phyloP scores from a whole-genome alignment of 345 rosid genomes.

The Rhizophora mangle region DNA sequence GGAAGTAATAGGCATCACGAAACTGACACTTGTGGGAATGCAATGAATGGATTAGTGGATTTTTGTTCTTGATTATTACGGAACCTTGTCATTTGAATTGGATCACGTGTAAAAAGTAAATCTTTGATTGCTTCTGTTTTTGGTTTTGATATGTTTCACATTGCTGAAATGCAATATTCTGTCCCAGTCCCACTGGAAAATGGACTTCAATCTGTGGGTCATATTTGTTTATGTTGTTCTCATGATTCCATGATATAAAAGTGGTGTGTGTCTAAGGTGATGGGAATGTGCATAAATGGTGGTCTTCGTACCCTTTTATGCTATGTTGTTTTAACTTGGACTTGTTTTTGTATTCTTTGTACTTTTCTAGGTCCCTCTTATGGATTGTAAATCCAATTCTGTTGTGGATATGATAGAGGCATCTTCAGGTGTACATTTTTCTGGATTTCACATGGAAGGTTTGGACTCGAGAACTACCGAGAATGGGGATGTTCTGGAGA shows the following conservation, averaged over 20 bases:
- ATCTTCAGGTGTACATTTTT: conserved; percentile 78
- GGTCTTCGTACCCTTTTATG: neutral
- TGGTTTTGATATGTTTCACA: neutral
- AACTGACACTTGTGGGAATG: neutral
- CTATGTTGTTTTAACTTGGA: neutral
- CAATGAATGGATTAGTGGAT: neutral
- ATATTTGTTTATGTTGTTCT: too few relatives aligned
- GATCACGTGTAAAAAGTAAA: neutral
- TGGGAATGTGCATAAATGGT: too few relatives aligned
- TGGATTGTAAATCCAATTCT: conserved; percentile 60
- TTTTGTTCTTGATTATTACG: neutral
- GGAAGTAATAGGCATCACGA: neutral
- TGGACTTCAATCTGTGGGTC: too few relatives aligned
- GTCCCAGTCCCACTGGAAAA: too few relatives aligned
- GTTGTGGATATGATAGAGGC: conserved; percentile 89
- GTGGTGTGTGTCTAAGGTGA: too few relatives aligned
- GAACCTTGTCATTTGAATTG: neutral
- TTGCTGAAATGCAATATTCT: neutral
- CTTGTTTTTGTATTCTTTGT: conserved; percentile 9
- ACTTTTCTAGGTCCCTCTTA: conserved; percentile 26
- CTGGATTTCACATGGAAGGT: conserved; percentile 83
- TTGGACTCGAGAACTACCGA: conserved; percentile 35
- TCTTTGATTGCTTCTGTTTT: conserved; percentile 5
- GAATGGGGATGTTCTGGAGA: conserved; percentile 19
- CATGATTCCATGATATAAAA: too few relatives aligned